A percentile compares a stretch with the other conserved stretches of the same genome.
Conservation (phyloP, 2,329 filamentous ascomycete genomes). For the Colletotrichum coccodes region DNA sequence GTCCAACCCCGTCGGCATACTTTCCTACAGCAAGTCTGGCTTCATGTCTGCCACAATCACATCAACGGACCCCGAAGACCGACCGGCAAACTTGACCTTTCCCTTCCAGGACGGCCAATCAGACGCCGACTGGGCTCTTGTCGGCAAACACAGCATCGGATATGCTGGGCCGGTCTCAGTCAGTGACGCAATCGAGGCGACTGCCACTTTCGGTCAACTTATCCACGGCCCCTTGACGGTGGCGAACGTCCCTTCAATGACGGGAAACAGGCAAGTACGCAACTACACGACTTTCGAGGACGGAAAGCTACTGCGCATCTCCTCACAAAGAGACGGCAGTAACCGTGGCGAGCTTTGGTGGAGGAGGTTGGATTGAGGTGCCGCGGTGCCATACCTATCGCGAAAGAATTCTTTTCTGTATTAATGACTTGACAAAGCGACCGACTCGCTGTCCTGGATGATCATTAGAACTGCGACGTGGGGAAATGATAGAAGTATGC, state of each 20-base stretch:
- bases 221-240: slow-evolving; percentile 40
- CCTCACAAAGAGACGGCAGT: slow-evolving; percentile 23
- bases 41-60: slow-evolving; percentile 42
- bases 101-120: slow-evolving; percentile 35
- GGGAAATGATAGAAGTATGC: no score
- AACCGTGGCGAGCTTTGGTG: slow-evolving; percentile 33
- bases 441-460: no score
- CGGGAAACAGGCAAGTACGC: slow-evolving; percentile 34
- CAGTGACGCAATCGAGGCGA: slow-evolving; percentile 36
- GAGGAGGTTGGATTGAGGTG: slow-evolving; percentile 29
- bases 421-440: no score
- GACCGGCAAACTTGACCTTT: slow-evolving; percentile 37
- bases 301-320: slow-evolving; percentile 22
- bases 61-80: slow-evolving; percentile 38
- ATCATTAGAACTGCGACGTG: no score
- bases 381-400: no score
- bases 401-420: no score
- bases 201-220: slow-evolving; percentile 35
- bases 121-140: slow-evolving; percentile 40
- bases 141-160: slow-evolving; percentile 39
- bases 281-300: slow-evolving; percentile 36
- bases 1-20: slow-evolving; percentile 36
- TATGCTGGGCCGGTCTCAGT: slow-evolving; percentile 40
- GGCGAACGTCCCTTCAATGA: slow-evolving; percentile 40
- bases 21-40: slow-evolving; percentile 39